Conservation (phyloP, 1,284 basidiomycete genomes). For the Xerocomus nothofagi region DNA sequence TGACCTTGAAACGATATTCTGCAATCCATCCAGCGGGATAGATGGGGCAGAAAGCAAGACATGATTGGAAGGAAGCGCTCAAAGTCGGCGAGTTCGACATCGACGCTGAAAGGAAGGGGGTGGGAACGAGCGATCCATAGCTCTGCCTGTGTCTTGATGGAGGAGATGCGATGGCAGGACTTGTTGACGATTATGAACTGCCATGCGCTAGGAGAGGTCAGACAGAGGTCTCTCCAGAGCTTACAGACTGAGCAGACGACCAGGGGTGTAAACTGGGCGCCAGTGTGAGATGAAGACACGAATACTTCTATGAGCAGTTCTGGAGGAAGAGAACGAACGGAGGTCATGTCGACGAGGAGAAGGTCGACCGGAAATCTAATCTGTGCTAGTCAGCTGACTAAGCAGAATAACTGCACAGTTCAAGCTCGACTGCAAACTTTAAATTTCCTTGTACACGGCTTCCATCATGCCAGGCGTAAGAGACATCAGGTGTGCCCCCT, state of each 20-base stretch:
- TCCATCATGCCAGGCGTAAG: conserved; percentile 87
- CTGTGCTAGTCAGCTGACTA: no score
- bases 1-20: conserved; percentile 36
- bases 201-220: conserved; percentile 58
- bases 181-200: conserved; percentile 54
- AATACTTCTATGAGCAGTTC: conserved; percentile 69
- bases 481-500: conserved; percentile 74
- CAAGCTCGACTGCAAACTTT: conserved; percentile 39
- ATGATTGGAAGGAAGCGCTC: conserved; percentile 61
- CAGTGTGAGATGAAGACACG: conserved; percentile 40
- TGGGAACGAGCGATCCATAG: conserved; percentile 55
- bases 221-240: conserved; percentile 52
- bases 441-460: conserved; percentile 32
- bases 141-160: conserved; percentile 47
- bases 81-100: conserved; percentile 47
- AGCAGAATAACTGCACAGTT: conserved; percentile 47
- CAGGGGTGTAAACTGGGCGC: conserved; percentile 47
- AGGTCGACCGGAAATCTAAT: no score
- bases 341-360: no score
- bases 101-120: conserved; percentile 54
- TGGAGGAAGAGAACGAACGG: conserved; percentile 49
- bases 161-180: conserved; percentile 31
- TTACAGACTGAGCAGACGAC: conserved; percentile 52
- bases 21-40: conserved; percentile 57
- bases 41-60: conserved; percentile 54